A percentile compares a stretch with the other conserved stretches of the same genome.
Conservation (phyloP, 1,284 basidiomycete genomes). For the Fomitopsis schrenkii region DNA sequence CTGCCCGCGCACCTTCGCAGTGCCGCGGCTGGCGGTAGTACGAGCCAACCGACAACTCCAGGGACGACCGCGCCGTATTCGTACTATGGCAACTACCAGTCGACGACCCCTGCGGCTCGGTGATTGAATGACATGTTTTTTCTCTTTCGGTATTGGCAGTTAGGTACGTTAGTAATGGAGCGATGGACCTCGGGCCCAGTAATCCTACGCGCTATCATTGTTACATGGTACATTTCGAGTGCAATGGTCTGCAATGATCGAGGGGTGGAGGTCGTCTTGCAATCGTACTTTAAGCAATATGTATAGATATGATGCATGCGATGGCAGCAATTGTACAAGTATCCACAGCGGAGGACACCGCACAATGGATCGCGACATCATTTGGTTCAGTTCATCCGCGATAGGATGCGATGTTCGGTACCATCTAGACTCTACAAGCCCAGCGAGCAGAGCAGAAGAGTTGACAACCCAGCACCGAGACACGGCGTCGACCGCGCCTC, state of each 20-base stretch:
- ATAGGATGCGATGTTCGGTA: slow-evolving; percentile 9
- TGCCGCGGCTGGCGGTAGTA: slow-evolving; percentile 8
- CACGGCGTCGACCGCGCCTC: slow-evolving; percentile 7
- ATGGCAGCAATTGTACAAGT: not conserved
- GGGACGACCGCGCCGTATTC: slow-evolving; percentile 10
- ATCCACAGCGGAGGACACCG: too few species aligned
- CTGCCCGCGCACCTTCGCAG: slow-evolving; percentile 37
- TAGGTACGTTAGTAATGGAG: slow-evolving; percentile 13
- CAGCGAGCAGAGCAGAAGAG: slow-evolving; percentile 19
- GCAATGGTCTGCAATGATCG: not conserved
- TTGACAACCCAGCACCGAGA: slow-evolving; percentile 31
- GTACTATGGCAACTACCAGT: slow-evolving; percentile 25
- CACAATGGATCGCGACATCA: too few species aligned
- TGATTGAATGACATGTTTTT: slow-evolving; percentile 6
- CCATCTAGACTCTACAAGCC: slow-evolving; percentile 30
- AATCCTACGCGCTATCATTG: not conserved
- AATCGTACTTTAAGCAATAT: not conserved
- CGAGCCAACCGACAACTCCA: slow-evolving; percentile 19
- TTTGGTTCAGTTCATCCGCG: too few species aligned
- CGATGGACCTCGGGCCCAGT: slow-evolving; percentile 1
- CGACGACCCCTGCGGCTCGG: slow-evolving; percentile 15
- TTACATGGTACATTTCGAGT: not conserved
- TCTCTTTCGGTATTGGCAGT: not conserved
- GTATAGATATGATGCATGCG: not conserved
- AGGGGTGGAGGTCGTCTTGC: not conserved